Evolutionary conservation across 2,329 filamentous ascomycete genomes (phyloP), one percentile per base, ranked within the genome.

Genomic region (Aspergillus puulaauensis): DNA sequence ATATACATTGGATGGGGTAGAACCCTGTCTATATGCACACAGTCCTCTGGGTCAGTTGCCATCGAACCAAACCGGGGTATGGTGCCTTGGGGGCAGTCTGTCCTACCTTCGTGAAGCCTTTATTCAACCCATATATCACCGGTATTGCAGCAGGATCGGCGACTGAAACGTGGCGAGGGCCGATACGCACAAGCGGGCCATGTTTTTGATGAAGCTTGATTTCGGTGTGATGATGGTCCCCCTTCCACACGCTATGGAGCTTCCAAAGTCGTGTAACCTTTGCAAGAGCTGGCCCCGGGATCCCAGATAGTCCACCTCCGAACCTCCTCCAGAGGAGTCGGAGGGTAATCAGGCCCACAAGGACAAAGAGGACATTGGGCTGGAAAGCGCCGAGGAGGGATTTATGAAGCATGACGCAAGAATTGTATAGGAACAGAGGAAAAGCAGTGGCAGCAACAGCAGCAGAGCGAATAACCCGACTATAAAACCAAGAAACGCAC

Each of bases 1-100:
- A 43, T 43, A 43, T 52, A 17, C 49, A 43, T 41, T 52, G 49
- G 21, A 52, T 52, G 2, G 49, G 49, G 37, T 52, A 52, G 23
- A 52, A 52, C 3, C 47, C 47, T 37, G 47, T 50, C 47, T 50
- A n/a, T 23, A 23, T 6, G 43, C 43, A 12, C 27, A 37, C n/a
- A 24, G 12, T 21, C 40, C 19, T n/a, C 14, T 14, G 6, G 17
- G 9, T 21, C n/a, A 44, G 19, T 44, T 14, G 19, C 41, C 4
- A 44, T 44, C 11, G 11, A 44, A 19, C 19, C 6, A 44, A 21
- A 15, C 17, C 15, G 27, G 8, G 21, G 21, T 21, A 21, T 21
- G 21, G 21, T 21, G 21, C n/a, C 31, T 33, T 24, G 31, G 19
- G 8, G 8, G 8, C 41, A 21, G 46, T 7, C n/a, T 15, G 17